Evolutionary conservation across 1,284 basidiomycete species (phyloP).

Genomic region (Stereum hirsutum): DNA sequence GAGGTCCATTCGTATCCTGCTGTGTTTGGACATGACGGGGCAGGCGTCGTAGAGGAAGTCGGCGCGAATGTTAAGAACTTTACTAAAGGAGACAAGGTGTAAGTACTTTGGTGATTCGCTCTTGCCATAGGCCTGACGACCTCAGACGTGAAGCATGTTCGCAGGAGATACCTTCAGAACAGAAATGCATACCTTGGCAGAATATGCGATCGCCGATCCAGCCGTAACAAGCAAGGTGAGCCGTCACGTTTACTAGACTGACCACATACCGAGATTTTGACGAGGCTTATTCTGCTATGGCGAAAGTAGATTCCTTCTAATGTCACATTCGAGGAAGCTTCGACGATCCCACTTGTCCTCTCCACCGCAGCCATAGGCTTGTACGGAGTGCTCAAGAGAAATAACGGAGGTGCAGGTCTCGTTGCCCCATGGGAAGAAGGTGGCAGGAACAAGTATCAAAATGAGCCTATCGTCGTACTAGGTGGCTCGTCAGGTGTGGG

Average conservation of each 20-base stretch:
- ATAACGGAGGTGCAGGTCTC: conserved; percentile 23
- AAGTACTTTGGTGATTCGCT: no score
- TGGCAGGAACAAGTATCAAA: conserved; percentile 25
- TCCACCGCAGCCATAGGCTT: conserved; percentile 29
- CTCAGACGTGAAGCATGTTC: no score
- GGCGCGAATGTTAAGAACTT: conserved; percentile 25
- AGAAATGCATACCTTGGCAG: conserved; percentile 15
- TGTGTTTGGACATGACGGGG: conserved; percentile 35
- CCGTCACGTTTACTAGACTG: background rate
- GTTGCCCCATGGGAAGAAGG: conserved; percentile 18
- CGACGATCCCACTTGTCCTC: conserved; percentile 27
- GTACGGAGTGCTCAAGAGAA: conserved; percentile 23
- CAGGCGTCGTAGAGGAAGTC: conserved; percentile 28
- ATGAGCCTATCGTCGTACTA: conserved; percentile 30
- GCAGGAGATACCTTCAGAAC: no score
- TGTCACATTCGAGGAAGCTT: conserved; percentile 21
- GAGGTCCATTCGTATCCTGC: conserved; percentile 22
- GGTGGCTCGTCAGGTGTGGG: conserved; percentile 37
- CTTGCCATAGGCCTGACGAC: no score
- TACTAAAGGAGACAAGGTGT: conserved; percentile 31
- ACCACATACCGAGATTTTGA: no score
- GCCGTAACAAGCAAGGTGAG: conserved; percentile 16
- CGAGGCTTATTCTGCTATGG: background rate
- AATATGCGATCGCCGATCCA: conserved; percentile 15
- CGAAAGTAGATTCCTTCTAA: conserved; percentile 2